phyloP scores from a whole-genome alignment of 2,329 filamentous ascomycete species.

The Xenosphaeropsis pyriputrescens region DNA sequence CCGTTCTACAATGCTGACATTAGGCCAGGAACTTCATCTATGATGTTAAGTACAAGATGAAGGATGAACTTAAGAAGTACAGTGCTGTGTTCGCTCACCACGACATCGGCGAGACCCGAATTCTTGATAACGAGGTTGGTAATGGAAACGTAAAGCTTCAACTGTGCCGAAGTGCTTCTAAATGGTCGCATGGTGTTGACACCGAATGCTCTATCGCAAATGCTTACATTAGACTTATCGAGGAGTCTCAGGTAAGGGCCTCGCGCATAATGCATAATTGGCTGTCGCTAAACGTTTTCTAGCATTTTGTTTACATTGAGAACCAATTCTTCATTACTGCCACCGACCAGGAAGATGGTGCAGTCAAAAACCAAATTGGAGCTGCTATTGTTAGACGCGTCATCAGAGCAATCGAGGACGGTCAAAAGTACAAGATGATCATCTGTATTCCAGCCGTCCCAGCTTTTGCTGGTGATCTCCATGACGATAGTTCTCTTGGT shows the following conservation, averaged over 20 bases:
- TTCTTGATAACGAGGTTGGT: no score
- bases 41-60: slow-evolving; percentile 54
- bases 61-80: slow-evolving; percentile 33
- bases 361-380: slow-evolving; percentile 66
- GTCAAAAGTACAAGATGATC: slow-evolving; percentile 58
- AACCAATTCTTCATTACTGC: slow-evolving; percentile 84
- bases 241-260: slow-evolving; percentile 31
- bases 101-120: neutral
- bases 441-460: slow-evolving; percentile 69
- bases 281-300: no score
- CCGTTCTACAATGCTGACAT: no score
- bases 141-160: slow-evolving; percentile 10
- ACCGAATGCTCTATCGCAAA: slow-evolving; percentile 70
- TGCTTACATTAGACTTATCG: slow-evolving; percentile 63
- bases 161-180: slow-evolving; percentile 26
- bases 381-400: slow-evolving; percentile 68
- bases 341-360: slow-evolving; percentile 46
- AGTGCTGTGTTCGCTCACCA: neutral
- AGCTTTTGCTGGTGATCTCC: slow-evolving; percentile 69
- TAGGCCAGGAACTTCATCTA: slow-evolving; percentile 58
- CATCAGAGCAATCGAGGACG: slow-evolving; percentile 48
- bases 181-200: slow-evolving; percentile 43
- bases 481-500: slow-evolving; percentile 55
- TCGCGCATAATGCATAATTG: no score
- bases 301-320: slow-evolving; percentile 66